Conservation (phyloP, 2,329 filamentous ascomycete genomes). For the Colletotrichum musae region DNA sequence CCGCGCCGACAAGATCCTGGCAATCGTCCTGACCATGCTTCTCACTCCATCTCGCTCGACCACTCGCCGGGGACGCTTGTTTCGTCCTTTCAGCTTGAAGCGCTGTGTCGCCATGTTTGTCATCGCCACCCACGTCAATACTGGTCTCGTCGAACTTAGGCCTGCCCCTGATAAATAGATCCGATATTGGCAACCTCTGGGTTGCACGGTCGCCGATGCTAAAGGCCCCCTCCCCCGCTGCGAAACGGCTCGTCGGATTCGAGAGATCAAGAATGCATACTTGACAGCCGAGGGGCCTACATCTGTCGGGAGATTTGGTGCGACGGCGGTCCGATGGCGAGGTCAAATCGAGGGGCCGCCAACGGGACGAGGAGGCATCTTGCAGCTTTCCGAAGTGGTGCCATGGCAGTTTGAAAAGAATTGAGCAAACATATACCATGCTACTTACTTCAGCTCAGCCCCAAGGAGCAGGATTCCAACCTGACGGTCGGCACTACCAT, state of each 20-base stretch:
- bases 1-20: conserved; percentile 28
- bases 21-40: conserved; percentile 21
- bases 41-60: conserved; percentile 34
- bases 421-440: conserved; percentile 32
- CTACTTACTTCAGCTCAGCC: conserved; percentile 9
- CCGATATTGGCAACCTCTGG: conserved; percentile 9
- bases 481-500: conserved; percentile 9
- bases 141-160: not conserved
- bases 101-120: conserved; percentile 8
- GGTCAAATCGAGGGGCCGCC: conserved; percentile 11
- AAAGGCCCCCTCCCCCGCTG: conserved; percentile 14
- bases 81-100: conserved; percentile 10
- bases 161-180: not conserved
- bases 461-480: conserved; percentile 10
- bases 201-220: not conserved
- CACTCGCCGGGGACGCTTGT: conserved; percentile 14
- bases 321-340: conserved; percentile 9
- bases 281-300: conserved; percentile 22
- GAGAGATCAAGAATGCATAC: conserved; percentile 24
- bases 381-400: conserved; percentile 31
- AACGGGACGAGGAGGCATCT: conserved; percentile 30
- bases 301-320: conserved; percentile 26
- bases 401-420: conserved; percentile 17
- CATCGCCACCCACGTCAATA: conserved; percentile 2
- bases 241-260: conserved; percentile 31